Conservation (phyloP, 495 filamentous ascomycete species). For the Aspergillus indologenus region DNA sequence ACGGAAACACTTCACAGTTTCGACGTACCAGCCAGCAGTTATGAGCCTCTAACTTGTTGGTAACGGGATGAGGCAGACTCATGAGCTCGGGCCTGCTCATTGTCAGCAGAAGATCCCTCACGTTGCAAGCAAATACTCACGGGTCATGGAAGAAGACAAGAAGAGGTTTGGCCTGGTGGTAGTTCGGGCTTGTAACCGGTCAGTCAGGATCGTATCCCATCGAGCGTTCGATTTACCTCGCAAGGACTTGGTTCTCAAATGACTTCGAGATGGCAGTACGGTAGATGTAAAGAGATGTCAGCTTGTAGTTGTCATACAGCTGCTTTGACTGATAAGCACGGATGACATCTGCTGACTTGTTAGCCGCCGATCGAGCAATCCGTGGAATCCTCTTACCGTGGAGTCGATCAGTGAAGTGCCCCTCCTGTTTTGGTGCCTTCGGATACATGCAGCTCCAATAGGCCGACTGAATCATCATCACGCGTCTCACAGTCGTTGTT, state of each 20-base stretch:
- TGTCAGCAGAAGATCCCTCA: slow-evolving; percentile 10
- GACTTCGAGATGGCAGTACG: slow-evolving; percentile 67
- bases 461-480: slow-evolving; percentile 53
- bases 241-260: slow-evolving; percentile 85
- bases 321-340: slow-evolving; percentile 67
- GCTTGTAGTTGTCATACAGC: slow-evolving; percentile 65
- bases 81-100: slow-evolving; percentile 64
- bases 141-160: slow-evolving; percentile 80
- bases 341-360: slow-evolving; percentile 57
- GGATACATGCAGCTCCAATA: slow-evolving; percentile 62
- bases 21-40: slow-evolving; percentile 79
- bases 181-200: slow-evolving; percentile 46
- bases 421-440: slow-evolving; percentile 30
- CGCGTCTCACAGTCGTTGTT: slow-evolving; percentile 48
- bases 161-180: slow-evolving; percentile 51
- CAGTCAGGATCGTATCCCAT: not conserved
- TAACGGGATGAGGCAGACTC: slow-evolving; percentile 62
- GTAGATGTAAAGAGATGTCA: slow-evolving; percentile 72
- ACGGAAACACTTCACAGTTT: slow-evolving; percentile 5
- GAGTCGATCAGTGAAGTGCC: slow-evolving; percentile 46
- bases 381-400: slow-evolving; percentile 39
- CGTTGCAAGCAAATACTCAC: slow-evolving; percentile 45
- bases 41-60: slow-evolving; percentile 71
- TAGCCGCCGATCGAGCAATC: not conserved
- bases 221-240: slow-evolving; percentile 53